Conservation (phyloP, 1,284 basidiomycete genomes). For the Tilletia walkeri region DNA sequence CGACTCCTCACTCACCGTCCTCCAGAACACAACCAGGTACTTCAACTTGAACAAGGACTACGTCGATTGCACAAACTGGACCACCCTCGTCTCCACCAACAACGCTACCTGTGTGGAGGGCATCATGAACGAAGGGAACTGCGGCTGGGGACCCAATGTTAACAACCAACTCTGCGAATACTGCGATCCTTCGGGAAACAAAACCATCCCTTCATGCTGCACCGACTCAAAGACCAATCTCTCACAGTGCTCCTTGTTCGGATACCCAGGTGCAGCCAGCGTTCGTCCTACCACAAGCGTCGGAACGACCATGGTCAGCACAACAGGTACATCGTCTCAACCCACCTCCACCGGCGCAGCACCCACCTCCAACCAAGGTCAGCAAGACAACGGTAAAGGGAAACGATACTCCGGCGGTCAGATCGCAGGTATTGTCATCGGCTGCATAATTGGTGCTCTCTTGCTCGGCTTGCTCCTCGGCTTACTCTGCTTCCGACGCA, state of each 20-base stretch:
- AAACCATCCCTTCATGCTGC: constrained; percentile 42
- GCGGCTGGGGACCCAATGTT: constrained; percentile 57
- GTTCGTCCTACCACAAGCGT: constrained; percentile 36
- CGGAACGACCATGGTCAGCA: constrained; percentile 29
- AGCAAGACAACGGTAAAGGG: neutral
- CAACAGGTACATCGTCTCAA: constrained; percentile 23
- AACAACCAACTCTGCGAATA: constrained; percentile 57
- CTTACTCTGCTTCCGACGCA: constrained; percentile 27
- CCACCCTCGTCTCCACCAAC: constrained; percentile 56
- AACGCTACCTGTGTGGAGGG: constrained; percentile 56
- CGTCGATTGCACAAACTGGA: constrained; percentile 55
- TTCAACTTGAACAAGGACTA: constrained; percentile 56
- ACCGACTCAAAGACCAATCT: constrained; percentile 40
- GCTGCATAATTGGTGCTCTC: constrained; percentile 39
- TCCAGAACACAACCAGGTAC: constrained; percentile 41
- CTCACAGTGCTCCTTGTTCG: constrained; percentile 38
- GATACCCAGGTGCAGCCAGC: constrained; percentile 40
- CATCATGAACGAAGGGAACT: constrained; percentile 57
- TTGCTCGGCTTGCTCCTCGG: constrained; percentile 40
- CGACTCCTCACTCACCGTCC: constrained; percentile 37
- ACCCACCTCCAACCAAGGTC: neutral
- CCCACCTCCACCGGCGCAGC: constrained; percentile 23
- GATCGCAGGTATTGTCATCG: constrained; percentile 44
- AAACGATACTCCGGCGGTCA: constrained; percentile 27
- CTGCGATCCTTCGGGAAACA: constrained; percentile 51